Evolutionary conservation across 2,329 filamentous ascomycete species (phyloP), one percentile per base, ranked within the genome.

Genomic region (Apiospora saccharicola): DNA sequence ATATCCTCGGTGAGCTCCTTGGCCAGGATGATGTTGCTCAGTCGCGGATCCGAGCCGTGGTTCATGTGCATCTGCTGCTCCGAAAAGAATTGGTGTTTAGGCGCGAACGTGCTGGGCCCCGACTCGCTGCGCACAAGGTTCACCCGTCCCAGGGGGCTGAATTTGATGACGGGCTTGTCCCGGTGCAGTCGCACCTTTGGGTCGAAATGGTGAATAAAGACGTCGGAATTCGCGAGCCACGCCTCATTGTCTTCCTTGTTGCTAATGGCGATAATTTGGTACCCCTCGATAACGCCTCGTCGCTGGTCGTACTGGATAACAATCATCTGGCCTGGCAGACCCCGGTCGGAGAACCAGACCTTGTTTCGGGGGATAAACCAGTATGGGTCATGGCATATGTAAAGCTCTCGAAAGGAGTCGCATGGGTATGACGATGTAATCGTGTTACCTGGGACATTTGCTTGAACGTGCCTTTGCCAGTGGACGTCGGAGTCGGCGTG

Each of bases 341-440:
- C 88, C 2, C 86, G 87, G 81, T 98, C 94, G 73, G 90, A 89
- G 78, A 98, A 96, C 95, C 95, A 98, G 75, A 98, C 85, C 81
- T 93, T 95, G 79, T 93, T 86, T 70, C 89, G 90, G 0, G 93
- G 87, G 0, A 98, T 85, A 78, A 97, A 98, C 95, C 95, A 98
- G 77, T 92, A 90, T 0, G 92, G 92, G 75, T 96, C 89, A 79
- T 96, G 93, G 26, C 91, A 87, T 57, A 88, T 84, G 80, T 93
- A 98, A 2, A 98, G 88, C 37, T 92, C 87, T 72, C 89, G 90
- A 82, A 91, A 98, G 34, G 86, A 91, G 2, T 83, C 76, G 77
- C 88, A 91, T 8, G 92, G 91, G 8, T 86, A 86, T 0, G 91
- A 85, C 0, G 86, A 85, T 0, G 82, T 81, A 41, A 95, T 82